These are phyloP conservation scores for Ophiocordyceps camponoti-rufipedis DNA, from an alignment of 2,329 filamentous ascomycete genomes.

Conservation along the genomic window DNA sequence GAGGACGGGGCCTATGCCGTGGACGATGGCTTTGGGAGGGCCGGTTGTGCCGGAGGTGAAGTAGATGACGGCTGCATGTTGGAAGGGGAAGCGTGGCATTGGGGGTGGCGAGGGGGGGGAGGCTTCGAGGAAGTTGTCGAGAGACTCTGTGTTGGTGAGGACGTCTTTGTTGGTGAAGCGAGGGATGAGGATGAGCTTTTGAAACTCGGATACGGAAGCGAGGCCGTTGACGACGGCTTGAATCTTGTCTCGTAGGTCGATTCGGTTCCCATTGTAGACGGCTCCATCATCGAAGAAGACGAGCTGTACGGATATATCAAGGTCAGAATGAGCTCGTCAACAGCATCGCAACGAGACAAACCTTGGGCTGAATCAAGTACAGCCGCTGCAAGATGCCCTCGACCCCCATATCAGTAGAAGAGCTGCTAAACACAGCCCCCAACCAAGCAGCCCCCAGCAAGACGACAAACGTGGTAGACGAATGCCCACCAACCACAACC, in stretches of 20 bases:
- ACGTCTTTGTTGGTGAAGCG: constrained; percentile 44
- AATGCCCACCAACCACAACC: constrained; percentile 58
- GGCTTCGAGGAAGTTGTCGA: constrained; percentile 24
- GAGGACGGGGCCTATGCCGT: constrained; percentile 49
- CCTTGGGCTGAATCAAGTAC: constrained; percentile 55
- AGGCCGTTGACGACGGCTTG: constrained; percentile 49
- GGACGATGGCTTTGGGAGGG: constrained; percentile 71
- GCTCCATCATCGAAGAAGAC: constrained; percentile 73
- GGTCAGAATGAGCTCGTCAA: too few species aligned
- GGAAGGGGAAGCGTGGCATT: constrained; percentile 46
- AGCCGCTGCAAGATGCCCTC: constrained; percentile 59
- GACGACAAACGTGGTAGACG: constrained; percentile 53
- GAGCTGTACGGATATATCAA: constrained; percentile 20
- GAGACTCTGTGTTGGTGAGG: constrained; percentile 28
- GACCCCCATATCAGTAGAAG: constrained; percentile 69
- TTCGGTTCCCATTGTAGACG: constrained; percentile 59
- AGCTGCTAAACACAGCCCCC: constrained; percentile 59
- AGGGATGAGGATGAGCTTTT: constrained; percentile 45
- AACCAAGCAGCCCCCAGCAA: constrained; percentile 52
- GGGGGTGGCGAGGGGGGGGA: constrained; percentile 17
- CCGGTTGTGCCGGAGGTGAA: constrained; percentile 74
- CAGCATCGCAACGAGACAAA: constrained; percentile 5
- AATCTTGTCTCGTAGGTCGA: constrained; percentile 60
- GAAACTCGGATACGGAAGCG: constrained; percentile 36
- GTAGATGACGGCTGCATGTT: constrained; percentile 60